Percentiles rank a stretch among this genome's conserved stretches.
Evolutionary conservation across 2,329 filamentous ascomycete genomes (phyloP).

Genomic region (Neonectria magnoliae): DNA sequence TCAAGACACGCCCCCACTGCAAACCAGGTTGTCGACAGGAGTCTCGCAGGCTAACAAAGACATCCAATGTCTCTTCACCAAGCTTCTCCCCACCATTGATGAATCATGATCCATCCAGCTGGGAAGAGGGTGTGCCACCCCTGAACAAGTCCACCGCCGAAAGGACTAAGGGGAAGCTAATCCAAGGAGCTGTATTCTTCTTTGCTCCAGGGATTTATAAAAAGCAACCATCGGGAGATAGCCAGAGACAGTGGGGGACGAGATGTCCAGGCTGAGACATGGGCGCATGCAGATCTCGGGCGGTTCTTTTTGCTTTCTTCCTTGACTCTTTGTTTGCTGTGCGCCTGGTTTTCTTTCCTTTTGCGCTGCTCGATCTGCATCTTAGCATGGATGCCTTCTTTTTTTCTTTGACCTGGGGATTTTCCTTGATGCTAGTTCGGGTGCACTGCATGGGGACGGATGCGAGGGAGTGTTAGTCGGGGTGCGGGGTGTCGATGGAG

Average conservation of each 20-base stretch:
- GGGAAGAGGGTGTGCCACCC: slow-evolving; percentile 6
- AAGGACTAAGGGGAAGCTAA: slow-evolving; percentile 1
- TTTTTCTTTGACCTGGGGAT: background rate
- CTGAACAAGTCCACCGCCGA: slow-evolving; percentile 5
- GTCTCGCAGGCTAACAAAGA: background rate
- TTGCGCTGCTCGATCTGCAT: too few relatives aligned
- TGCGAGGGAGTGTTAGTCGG: slow-evolving; percentile 21
- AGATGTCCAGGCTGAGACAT: slow-evolving; percentile 16
- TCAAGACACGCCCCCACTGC: background rate
- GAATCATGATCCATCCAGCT: background rate
- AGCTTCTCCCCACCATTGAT: background rate
- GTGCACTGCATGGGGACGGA: background rate
- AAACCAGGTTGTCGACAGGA: background rate
- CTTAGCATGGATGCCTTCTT: background rate
- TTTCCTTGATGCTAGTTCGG: slow-evolving; percentile 8
- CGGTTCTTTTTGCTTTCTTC: background rate
- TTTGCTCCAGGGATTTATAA: background rate
- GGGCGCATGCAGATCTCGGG: background rate
- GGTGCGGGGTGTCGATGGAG: slow-evolving; percentile 10
- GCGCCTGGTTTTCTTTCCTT: too few relatives aligned
- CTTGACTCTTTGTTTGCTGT: background rate
- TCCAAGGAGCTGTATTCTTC: background rate
- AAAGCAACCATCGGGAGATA: slow-evolving; percentile 3
- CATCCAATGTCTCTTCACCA: slow-evolving; percentile 16
- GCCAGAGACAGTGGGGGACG: slow-evolving; percentile 14